A percentile compares a stretch with the other conserved stretches of the same genome.
These are phyloP conservation scores for Conoideocrella luteorostrata DNA, from an alignment of 2,329 filamentous ascomycete genomes.

Conservation along the genomic window DNA sequence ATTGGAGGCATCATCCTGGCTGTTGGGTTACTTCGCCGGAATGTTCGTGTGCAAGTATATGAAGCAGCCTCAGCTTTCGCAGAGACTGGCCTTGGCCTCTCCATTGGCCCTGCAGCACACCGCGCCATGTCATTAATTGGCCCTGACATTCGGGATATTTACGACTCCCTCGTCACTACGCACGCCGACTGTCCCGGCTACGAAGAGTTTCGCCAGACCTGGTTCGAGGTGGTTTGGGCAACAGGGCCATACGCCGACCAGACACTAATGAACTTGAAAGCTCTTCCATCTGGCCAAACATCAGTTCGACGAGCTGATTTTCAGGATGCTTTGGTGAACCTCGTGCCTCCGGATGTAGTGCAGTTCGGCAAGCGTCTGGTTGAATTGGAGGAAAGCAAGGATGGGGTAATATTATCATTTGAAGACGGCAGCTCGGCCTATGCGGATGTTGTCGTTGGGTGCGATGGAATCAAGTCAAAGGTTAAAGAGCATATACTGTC, in stretches of 20 bases:
- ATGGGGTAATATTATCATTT: slow-evolving; percentile 4
- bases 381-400: slow-evolving; percentile 1
- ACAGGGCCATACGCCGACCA: slow-evolving; percentile 4
- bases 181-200: slow-evolving; percentile 10
- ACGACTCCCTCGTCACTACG: slow-evolving; percentile 25
- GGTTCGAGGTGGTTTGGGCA: slow-evolving; percentile 12
- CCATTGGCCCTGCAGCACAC: slow-evolving; percentile 48
- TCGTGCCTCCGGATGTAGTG: slow-evolving; percentile 6
- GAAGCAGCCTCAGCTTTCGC: slow-evolving; percentile 48
- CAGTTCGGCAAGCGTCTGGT: slow-evolving; percentile 12
- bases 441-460: slow-evolving; percentile 17
- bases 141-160: slow-evolving; percentile 35
- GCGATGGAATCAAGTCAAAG: slow-evolving; percentile 16
- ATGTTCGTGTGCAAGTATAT: slow-evolving; percentile 41
- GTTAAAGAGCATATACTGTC: slow-evolving; percentile 5
- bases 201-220: slow-evolving; percentile 11
- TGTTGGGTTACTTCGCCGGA: slow-evolving; percentile 35
- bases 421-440: slow-evolving; percentile 11
- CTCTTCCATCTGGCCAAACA: slow-evolving; percentile 8
- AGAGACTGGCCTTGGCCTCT: slow-evolving; percentile 53
- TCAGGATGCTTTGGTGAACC: slow-evolving; percentile 10
- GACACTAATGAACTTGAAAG: slow-evolving; percentile 9
- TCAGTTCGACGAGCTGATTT: slow-evolving; percentile 12
- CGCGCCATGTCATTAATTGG: slow-evolving; percentile 48
- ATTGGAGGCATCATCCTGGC: slow-evolving; percentile 51